Conservation (phyloP, 148 eudicot genomes). For the Euryodendron excelsum region DNA sequence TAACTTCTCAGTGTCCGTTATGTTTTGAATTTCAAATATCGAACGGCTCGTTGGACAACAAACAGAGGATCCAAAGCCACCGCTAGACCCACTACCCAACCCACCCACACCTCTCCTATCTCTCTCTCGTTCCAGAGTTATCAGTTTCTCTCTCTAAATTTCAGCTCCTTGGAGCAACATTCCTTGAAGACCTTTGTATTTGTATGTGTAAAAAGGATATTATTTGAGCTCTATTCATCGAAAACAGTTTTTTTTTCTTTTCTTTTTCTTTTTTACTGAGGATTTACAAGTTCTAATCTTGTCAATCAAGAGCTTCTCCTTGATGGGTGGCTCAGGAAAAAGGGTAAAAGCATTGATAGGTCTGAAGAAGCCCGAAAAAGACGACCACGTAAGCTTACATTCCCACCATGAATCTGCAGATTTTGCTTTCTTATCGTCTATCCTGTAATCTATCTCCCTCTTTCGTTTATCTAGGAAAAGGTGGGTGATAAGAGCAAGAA, state of each 20-base stretch:
- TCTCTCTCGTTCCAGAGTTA: too few relatives aligned
- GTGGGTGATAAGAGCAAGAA: constrained; percentile 55
- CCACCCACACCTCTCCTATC: too few relatives aligned
- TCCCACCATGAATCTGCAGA: not conserved
- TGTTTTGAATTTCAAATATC: constrained; percentile 23
- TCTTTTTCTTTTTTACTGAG: not conserved
- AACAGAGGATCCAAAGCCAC: too few relatives aligned
- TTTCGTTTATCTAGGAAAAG: constrained; percentile 43
- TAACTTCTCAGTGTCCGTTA: constrained; percentile 10
- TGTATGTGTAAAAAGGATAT: too few relatives aligned
- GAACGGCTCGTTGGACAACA: constrained; percentile 1
- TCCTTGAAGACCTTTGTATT: too few relatives aligned
- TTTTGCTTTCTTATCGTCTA: not conserved
- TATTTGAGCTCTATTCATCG: too few relatives aligned
- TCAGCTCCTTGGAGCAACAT: too few relatives aligned
- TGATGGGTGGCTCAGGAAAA: constrained; percentile 67
- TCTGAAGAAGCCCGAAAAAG: constrained; percentile 45
- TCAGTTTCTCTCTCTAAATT: too few relatives aligned
- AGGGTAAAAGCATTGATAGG: constrained; percentile 60
- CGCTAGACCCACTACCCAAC: not conserved
- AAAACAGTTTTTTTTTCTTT: too few relatives aligned
- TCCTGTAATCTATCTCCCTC: not conserved
- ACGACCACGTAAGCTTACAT: constrained; percentile 30
- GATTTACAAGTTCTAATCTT: not conserved
- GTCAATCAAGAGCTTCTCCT: not conserved